Evolutionary conservation across 164 flowering plant species (phyloP).

Genomic region (Umbilicus rupestris): DNA sequence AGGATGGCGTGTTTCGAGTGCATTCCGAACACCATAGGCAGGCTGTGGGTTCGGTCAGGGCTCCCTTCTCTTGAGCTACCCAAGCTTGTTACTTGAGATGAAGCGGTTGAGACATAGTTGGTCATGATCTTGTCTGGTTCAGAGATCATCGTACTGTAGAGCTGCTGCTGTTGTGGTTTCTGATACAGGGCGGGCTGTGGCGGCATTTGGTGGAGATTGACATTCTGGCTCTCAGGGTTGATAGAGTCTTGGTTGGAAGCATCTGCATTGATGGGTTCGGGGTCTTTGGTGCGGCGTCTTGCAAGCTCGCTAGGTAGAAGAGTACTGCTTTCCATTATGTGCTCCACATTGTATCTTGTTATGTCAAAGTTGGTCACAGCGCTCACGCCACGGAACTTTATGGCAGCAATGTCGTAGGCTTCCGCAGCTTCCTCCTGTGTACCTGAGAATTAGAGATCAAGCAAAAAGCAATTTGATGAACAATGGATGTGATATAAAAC

Average conservation of each 20-base stretch:
- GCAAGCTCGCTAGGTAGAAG: conserved; percentile 51
- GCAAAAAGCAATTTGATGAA: background rate
- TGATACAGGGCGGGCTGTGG: background rate
- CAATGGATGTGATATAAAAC: too few relatives aligned
- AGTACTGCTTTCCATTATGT: conserved; percentile 51
- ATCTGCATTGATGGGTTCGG: conserved; percentile 8
- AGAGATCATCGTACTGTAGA: conserved; percentile 12
- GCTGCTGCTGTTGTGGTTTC: conserved; percentile 12
- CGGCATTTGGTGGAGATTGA: background rate
- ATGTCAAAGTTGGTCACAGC: conserved; percentile 65
- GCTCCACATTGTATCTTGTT: conserved; percentile 44
- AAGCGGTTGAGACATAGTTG: conserved; percentile 27
- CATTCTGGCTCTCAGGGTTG: conserved; percentile 6
- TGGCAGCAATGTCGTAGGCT: conserved; percentile 62
- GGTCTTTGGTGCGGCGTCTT: conserved; percentile 26
- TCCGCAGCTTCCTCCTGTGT: conserved; percentile 74
- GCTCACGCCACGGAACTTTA: conserved; percentile 47
- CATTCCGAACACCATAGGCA: conserved; percentile 19
- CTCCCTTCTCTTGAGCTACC: conserved; percentile 44
- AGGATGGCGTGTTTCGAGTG: conserved; percentile 11
- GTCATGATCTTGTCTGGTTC: conserved; percentile 16
- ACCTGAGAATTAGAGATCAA: conserved; percentile 20
- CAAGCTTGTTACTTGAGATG: conserved; percentile 39
- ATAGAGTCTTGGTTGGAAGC: conserved; percentile 10
- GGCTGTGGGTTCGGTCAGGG: conserved; percentile 24